Percentiles rank a stretch among this genome's conserved stretches.
Conservation (phyloP, 805 yeast genomes). For the Wickerhamomyces queroliae region DNA sequence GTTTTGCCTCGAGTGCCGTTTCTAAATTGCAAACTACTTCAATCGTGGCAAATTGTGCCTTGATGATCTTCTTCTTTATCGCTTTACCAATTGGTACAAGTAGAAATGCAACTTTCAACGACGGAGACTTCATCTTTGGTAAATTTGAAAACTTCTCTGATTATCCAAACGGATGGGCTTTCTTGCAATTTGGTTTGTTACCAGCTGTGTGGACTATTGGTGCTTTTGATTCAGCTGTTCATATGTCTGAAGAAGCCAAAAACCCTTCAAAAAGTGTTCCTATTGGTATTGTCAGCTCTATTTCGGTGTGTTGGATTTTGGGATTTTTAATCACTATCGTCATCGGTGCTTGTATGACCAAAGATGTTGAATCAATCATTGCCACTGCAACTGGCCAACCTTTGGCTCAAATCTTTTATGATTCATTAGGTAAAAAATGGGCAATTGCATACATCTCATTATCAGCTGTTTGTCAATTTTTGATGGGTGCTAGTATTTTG, state of each 20-base stretch:
- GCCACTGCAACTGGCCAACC: slow-evolving; percentile 49
- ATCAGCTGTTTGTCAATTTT: slow-evolving; percentile 53
- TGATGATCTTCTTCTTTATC: slow-evolving; percentile 45
- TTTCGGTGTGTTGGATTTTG: slow-evolving; percentile 46
- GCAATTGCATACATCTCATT: slow-evolving; percentile 58
- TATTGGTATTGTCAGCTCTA: slow-evolving; percentile 56
- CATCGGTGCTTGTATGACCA: slow-evolving; percentile 46
- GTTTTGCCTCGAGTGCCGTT: slow-evolving; percentile 44
- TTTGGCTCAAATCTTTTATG: slow-evolving; percentile 58
- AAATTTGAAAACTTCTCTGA: slow-evolving; percentile 40
- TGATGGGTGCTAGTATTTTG: slow-evolving; percentile 58
- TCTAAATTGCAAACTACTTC: slow-evolving; percentile 53
- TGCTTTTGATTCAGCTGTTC: slow-evolving; percentile 66
- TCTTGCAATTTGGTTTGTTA: slow-evolving; percentile 45
- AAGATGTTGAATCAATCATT: slow-evolving; percentile 37
- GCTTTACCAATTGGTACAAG: slow-evolving; percentile 53
- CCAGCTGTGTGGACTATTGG: slow-evolving; percentile 76
- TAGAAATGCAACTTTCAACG: slow-evolving; percentile 32
- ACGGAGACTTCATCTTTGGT: slow-evolving; percentile 51
- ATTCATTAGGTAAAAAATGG: slow-evolving; percentile 59
- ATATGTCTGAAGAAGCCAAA: slow-evolving; percentile 67
- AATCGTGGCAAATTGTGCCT: slow-evolving; percentile 41
- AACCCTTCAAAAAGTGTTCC: slow-evolving; percentile 62
- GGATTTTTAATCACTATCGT: slow-evolving; percentile 54
- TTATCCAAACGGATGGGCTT: slow-evolving; percentile 58